Conservation (phyloP, 768 basidiomycete genomes). For the Kwoniella heveanensis region DNA sequence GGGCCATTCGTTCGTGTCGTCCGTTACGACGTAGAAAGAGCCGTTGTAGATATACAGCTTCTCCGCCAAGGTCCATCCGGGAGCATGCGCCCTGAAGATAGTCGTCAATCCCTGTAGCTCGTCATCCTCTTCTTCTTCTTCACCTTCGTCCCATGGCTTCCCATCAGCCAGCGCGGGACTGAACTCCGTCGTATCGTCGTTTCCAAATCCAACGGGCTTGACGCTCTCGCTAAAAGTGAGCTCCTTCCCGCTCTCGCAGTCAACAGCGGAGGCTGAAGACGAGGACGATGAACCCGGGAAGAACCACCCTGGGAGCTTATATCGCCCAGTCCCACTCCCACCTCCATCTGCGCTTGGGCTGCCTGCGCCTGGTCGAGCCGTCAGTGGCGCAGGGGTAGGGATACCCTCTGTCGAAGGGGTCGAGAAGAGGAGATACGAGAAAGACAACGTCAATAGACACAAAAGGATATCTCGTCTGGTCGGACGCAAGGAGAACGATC, state of each 20-base stretch:
- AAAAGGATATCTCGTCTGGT: slow-evolving; percentile 51
- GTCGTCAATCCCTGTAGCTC: slow-evolving; percentile 31
- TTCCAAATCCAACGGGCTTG: slow-evolving; percentile 14
- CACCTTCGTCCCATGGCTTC: slow-evolving; percentile 31
- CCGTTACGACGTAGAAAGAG: slow-evolving; percentile 51
- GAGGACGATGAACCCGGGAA: slow-evolving; percentile 7
- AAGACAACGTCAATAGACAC: slow-evolving; percentile 46
- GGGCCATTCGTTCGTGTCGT: slow-evolving; percentile 42
- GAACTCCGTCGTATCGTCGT: slow-evolving; percentile 5
- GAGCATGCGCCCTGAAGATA: slow-evolving; percentile 37
- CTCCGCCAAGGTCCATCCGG: slow-evolving; percentile 54
- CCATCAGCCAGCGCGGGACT: slow-evolving; percentile 5
- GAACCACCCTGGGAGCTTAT: slow-evolving; percentile 16
- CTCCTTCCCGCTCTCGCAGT: slow-evolving; percentile 14
- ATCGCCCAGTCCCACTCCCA: slow-evolving; percentile 3
- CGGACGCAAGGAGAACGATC: slow-evolving; percentile 31
- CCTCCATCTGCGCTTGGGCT: neutral
- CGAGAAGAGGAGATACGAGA: slow-evolving; percentile 44
- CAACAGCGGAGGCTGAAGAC: neutral
- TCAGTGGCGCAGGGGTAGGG: neutral
- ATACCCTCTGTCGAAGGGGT: slow-evolving; percentile 10
- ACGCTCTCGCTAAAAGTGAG: slow-evolving; percentile 20
- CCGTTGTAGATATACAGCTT: slow-evolving; percentile 51
- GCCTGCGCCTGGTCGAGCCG: neutral
- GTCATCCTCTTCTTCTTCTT: slow-evolving; percentile 39